Conservation (phyloP, 257 asterid species). For the Dorcoceras hygrometricum region DNA sequence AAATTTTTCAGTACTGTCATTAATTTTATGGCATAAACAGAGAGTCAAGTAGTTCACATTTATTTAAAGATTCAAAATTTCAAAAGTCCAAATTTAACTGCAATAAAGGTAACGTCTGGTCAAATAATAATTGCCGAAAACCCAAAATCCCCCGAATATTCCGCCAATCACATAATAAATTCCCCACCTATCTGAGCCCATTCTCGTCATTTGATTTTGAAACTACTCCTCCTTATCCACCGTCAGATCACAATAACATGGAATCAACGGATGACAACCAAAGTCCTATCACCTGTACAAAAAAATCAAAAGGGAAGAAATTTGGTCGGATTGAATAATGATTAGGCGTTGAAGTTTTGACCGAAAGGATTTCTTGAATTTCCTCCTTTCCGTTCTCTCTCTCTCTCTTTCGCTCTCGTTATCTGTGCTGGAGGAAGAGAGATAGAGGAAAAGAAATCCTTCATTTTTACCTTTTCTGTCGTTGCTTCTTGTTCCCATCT, state of each 20-base stretch:
- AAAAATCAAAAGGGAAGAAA: conserved; percentile 30
- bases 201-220: conserved; percentile 20
- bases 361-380: conserved; percentile 28
- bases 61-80: conserved; percentile 24
- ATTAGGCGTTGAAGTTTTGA: conserved; percentile 47
- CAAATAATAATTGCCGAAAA: conserved; percentile 17
- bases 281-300: conserved; percentile 33
- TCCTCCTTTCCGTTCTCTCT: background rate
- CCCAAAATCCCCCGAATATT: conserved; percentile 38
- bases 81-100: conserved; percentile 21
- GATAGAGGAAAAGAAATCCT: background rate
- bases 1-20: too few species aligned
- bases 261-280: conserved; percentile 30
- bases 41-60: background rate
- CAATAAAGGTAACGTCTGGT: conserved; percentile 26
- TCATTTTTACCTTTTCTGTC: conserved; percentile 2
- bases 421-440: background rate
- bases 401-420: conserved; percentile 12
- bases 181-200: conserved; percentile 8
- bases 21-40: too few species aligned
- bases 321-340: conserved; percentile 46
- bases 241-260: conserved; percentile 28
- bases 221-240: background rate
- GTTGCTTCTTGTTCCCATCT: conserved; percentile 24
- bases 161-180: conserved; percentile 33